Base-by-base conservation (phyloP, 495 filamentous ascomycete species). In the Trichoderma parareesei region DNA sequence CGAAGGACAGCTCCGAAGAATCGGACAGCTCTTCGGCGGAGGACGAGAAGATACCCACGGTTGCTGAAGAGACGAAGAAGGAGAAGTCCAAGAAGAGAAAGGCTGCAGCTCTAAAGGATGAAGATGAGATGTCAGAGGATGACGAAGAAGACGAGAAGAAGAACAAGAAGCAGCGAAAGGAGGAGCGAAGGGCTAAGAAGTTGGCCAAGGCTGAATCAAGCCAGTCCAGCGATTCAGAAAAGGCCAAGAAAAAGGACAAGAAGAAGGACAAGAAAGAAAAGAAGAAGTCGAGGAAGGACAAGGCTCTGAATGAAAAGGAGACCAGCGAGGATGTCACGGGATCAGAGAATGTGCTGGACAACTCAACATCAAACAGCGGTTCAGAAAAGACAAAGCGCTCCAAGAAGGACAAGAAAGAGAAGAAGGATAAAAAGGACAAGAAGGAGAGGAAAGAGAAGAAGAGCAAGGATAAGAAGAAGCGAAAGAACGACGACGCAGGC, bases 371-470 rank as follows among this genome's bases (percentile, higher is more conserved):
- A 6, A 49, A 57, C 33, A 48, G 69, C 71, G 27, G 70, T 66
- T 14, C 68, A 64, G 14, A 63, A 27, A 20, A 64, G 69, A 42
- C 4, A 42, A 49, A 69, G 38, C 18, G 41, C 33, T 48, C 41
- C 4, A 64, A 55, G 35, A 37, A 57, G 62, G 41, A 46, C 13
- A 71, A 75, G 43, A 75, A 75, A 63, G 65, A 71, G 20, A 70
- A 73, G 55, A 79, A 77, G 65, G 75, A 74, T 27, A 83, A 77
- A 69, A 82, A 79, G 70, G 65, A 60, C 37, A 69, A 71, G 67
- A 81, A 74, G 69, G 74, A 75, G 64, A 76, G 75, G 66, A 75
- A 77, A 53, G 75, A 75, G 66, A 63, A 72, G 63, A 71, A 76
- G 60, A 27, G 62, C 65, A 70, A 64, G 60, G 44, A 48, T 37